Conservation (phyloP, 345 rosid species). For the Hibiscus mutabilis region DNA sequence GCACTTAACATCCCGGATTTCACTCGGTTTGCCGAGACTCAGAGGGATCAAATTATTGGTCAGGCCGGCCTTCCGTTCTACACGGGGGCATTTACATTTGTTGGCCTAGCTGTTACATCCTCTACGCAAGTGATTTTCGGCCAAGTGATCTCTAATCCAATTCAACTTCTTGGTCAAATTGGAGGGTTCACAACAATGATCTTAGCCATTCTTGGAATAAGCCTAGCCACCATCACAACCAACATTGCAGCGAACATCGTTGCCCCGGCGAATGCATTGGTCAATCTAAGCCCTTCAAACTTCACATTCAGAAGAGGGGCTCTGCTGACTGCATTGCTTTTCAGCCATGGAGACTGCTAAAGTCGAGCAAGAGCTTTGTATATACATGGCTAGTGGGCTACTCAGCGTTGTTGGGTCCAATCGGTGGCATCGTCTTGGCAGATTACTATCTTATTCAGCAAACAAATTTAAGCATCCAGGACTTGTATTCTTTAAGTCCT, state of each 20-base stretch:
- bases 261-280: slow-evolving; percentile 88
- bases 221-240: slow-evolving; percentile 75
- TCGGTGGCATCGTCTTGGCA: slow-evolving; percentile 64
- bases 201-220: slow-evolving; percentile 68
- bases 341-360: slow-evolving; percentile 84
- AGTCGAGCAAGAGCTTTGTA: slow-evolving; percentile 90
- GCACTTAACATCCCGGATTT: slow-evolving; percentile 94
- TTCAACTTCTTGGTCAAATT: slow-evolving; percentile 60
- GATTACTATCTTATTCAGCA: slow-evolving; percentile 67
- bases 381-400: slow-evolving; percentile 90
- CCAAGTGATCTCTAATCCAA: slow-evolving; percentile 66
- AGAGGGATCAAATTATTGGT: slow-evolving; percentile 68
- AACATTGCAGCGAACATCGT: slow-evolving; percentile 91
- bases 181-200: slow-evolving; percentile 58
- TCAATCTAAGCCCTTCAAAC: slow-evolving; percentile 67
- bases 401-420: slow-evolving; percentile 84
- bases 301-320: slow-evolving; percentile 86
- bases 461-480: slow-evolving; percentile 37
- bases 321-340: slow-evolving; percentile 59
- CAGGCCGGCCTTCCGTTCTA: slow-evolving; percentile 80
- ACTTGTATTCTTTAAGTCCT: slow-evolving; percentile 53
- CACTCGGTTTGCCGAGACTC: slow-evolving; percentile 66
- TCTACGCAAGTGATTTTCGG: slow-evolving; percentile 77
- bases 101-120: slow-evolving; percentile 72
- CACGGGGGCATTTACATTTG: slow-evolving; percentile 85